phyloP scores from a whole-genome alignment of 805 yeast genomes.

The Zygosaccharomyces lentus region DNA sequence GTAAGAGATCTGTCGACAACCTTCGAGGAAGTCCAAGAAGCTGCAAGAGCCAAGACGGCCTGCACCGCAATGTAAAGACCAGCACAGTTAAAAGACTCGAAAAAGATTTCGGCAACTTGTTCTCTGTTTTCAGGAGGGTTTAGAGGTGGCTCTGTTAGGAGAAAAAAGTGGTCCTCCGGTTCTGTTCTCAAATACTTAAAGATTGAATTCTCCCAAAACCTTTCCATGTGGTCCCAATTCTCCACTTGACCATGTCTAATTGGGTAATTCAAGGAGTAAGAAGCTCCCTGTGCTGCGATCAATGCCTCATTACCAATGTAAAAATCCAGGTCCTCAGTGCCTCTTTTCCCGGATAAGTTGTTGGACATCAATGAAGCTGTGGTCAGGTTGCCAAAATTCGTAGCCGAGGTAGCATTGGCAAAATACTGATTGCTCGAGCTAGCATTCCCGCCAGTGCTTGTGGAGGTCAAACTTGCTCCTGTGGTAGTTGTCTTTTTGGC shows the following conservation, averaged over 20 bases:
- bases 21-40: conserved; percentile 97
- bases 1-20: conserved; percentile 93
- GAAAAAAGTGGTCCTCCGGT: conserved; percentile 96
- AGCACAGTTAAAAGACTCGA: conserved; percentile 97
- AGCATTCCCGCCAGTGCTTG: conserved; percentile 12
- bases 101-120: conserved; percentile 97
- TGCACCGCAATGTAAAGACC: conserved; percentile 98
- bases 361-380: conserved; percentile 31
- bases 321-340: conserved; percentile 90
- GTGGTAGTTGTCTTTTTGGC: conserved; percentile 37
- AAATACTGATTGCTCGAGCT: conserved; percentile 24
- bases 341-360: conserved; percentile 64
- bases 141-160: conserved; percentile 95
- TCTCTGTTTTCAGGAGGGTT: conserved; percentile 99
- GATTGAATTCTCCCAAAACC: conserved; percentile 97
- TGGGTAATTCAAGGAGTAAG: conserved; percentile 85
- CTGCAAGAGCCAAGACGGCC: conserved; percentile 97
- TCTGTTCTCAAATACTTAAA: conserved; percentile 95
- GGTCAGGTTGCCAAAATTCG: conserved; percentile 29
- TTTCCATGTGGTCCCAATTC: conserved; percentile 99
- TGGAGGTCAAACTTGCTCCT: conserved; percentile 19
- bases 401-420: conserved; percentile 37
- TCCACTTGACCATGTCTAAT: conserved; percentile 97
- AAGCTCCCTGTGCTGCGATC: conserved; percentile 84
- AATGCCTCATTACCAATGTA: conserved; percentile 95